These are phyloP conservation scores for Cardiospermum halicacabum DNA, from an alignment of 345 rosid species.

Conservation along the genomic window DNA sequence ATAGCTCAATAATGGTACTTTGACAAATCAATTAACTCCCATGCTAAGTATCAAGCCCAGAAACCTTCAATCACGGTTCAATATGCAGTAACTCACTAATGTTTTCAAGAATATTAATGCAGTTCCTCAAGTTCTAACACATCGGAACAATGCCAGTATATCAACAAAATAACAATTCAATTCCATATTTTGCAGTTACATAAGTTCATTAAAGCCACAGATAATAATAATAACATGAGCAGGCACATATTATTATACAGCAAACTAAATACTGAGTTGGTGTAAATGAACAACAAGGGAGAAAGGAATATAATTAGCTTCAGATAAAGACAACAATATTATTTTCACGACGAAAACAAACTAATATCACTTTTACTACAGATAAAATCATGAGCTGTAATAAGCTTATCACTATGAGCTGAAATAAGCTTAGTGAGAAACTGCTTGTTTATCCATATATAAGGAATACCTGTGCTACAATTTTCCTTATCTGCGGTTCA, in stretches of 20 bases:
- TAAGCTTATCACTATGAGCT: neutral
- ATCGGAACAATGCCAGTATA: neutral
- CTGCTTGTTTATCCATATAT: neutral
- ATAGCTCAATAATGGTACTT: no score
- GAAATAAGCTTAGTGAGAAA: neutral
- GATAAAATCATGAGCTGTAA: neutral
- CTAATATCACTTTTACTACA: neutral
- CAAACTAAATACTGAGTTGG: neutral
- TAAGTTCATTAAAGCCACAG: neutral
- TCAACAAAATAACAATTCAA: neutral
- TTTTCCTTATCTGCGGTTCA: constrained; percentile 96
- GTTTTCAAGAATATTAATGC: neutral
- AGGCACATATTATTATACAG: neutral
- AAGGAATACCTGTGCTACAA: constrained; percentile 60
- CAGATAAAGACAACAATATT: neutral
- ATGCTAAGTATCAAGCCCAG: neutral
- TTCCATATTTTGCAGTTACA: neutral
- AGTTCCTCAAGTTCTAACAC: neutral
- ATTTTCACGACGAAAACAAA: no score
- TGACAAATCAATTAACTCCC: neutral
- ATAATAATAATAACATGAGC: no score
- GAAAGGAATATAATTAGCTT: neutral
- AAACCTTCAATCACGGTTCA: neutral
- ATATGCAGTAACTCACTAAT: neutral
- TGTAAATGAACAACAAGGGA: neutral